Evolutionary conservation across 805 yeast species (phyloP), one percentile per base, ranked within the genome.

Genomic region (Schwanniomyces pseudopolymorphus): DNA sequence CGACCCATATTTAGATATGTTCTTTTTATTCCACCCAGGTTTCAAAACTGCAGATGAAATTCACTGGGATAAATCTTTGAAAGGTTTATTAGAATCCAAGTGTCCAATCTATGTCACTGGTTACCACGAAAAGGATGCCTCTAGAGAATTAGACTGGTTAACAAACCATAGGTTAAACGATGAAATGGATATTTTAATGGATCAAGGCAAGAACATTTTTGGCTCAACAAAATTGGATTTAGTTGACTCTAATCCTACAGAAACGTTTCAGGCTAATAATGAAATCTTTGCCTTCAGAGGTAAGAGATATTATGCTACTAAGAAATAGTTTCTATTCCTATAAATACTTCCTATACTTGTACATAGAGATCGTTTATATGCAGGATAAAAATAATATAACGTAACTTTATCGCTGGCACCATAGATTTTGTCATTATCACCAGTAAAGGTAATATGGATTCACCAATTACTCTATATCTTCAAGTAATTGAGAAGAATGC

Each of bases 11-110:
- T 78, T 89, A 63, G 99, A 94, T 64, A 81, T 83, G 22, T 94
- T 94, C 69, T 90, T 89, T 79, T 76, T 88, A 44, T 94, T 92
- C 86, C 98, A 92, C 65, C 98, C 99, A 3, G 97, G 97, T 35
- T 80, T 90, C 60, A 84, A 89, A 16, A 86, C 94, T 6, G 87
- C 88, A 11, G 96, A 89, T 59, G 77, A 80, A 63, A 84, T 85
- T 48, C 80, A 82, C 60, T 92, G 98, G 97, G 80, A 80, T 52
- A 85, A 88, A 64, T 77, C 96, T 0, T 71, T 94, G 55, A 89
- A 89, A 44, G 97, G 92, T 3, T 72, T 94, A 53, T 73, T 94
- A 52, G 98, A 94, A 53, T 85, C 96, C 40, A 94, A 94, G 67
- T 94, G 99, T 73, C 88, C 96, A 1, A 75, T 94, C 21, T 90